phyloP scores from a whole-genome alignment of 2,329 filamentous ascomycete genomes.

The Capronia coronata region DNA sequence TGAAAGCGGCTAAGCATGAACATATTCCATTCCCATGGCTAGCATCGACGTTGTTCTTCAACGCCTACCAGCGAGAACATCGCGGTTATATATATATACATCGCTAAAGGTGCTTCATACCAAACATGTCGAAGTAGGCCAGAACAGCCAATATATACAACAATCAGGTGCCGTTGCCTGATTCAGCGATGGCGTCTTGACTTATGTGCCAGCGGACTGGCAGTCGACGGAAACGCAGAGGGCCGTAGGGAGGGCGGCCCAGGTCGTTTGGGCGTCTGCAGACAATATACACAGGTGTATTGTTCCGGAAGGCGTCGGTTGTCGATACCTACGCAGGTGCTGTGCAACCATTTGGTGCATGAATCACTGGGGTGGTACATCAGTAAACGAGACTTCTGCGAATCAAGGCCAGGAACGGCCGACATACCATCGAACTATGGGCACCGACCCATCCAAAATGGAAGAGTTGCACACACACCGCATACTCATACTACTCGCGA shows the following conservation, averaged over 20 bases:
- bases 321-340: constrained; percentile 51
- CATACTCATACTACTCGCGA: constrained; percentile 46
- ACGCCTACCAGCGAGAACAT: background rate
- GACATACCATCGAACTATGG: constrained; percentile 54
- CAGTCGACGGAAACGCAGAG: constrained; percentile 13
- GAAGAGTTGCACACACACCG: constrained; percentile 52
- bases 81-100: background rate
- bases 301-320: constrained; percentile 42
- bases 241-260: constrained; percentile 28
- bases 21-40: background rate
- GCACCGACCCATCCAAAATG: constrained; percentile 46
- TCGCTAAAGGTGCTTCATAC: background rate
- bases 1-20: too few species aligned
- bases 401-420: background rate
- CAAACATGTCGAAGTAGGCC: background rate
- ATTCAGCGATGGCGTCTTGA: constrained; percentile 19
- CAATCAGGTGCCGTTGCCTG: background rate
- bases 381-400: background rate
- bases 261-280: constrained; percentile 37
- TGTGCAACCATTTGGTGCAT: constrained; percentile 58
- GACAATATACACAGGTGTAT: constrained; percentile 49
- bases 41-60: background rate
- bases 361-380: constrained; percentile 43
- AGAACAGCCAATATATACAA: background rate
- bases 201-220: constrained; percentile 28